Conservation (phyloP, 495 filamentous ascomycete genomes). For the Entonaema liquescens region DNA sequence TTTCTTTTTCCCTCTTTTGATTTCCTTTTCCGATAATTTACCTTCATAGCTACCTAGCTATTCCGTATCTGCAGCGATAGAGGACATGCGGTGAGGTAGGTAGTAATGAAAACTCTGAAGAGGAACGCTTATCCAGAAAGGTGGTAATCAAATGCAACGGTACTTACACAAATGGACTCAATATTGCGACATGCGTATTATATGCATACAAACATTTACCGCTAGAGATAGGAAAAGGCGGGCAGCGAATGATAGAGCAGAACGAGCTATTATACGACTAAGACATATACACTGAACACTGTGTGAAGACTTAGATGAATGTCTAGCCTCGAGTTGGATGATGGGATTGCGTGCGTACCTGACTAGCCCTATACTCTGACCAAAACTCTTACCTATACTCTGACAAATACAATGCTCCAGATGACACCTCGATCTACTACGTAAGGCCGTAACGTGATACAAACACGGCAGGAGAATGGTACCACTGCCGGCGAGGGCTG, state of each 20-base stretch:
- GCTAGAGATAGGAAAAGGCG: constrained; percentile 9
- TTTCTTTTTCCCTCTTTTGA: not conserved
- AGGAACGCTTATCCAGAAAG: constrained; percentile 13
- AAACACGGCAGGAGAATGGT: constrained; percentile 11
- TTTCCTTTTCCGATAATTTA: not conserved
- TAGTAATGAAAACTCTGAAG: constrained; percentile 20
- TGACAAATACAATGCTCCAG: not conserved
- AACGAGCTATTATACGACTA: not conserved
- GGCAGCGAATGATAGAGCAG: not conserved
- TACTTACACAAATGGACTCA: constrained; percentile 22
- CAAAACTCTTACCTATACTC: not conserved
- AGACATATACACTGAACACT: not conserved
- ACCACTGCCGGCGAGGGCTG: constrained; percentile 1
- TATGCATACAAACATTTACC: not conserved
- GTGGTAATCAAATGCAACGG: constrained; percentile 47
- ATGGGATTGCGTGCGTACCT: constrained; percentile 8
- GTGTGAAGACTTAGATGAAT: not conserved
- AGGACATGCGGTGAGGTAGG: constrained; percentile 4
- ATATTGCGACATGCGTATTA: constrained; percentile 30
- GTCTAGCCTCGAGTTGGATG: not conserved
- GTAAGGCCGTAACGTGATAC: constrained; percentile 16
- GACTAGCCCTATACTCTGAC: constrained; percentile 6
- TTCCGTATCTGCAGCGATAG: not conserved
- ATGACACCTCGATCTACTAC: not conserved
- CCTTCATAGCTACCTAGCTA: not conserved